phyloP scores from a whole-genome alignment of 768 basidiomycete species.

The Leccinum ochraceum region DNA sequence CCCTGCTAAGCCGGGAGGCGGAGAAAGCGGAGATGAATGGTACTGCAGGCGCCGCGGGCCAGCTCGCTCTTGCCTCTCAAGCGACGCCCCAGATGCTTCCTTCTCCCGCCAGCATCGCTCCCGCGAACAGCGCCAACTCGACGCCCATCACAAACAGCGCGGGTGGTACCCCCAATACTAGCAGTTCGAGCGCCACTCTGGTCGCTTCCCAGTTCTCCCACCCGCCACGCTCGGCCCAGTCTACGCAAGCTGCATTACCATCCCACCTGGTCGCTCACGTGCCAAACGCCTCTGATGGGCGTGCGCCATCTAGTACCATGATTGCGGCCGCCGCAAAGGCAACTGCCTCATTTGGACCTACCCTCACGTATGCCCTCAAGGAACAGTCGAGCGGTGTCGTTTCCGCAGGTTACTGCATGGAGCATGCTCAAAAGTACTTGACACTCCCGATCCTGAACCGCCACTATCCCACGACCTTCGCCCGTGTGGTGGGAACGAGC shows the following conservation, averaged over 20 bases:
- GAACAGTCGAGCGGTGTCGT: slow-evolving; percentile 40
- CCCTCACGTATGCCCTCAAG: slow-evolving; percentile 27
- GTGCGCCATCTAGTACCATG: slow-evolving; percentile 29
- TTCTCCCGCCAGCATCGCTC: slow-evolving; percentile 69
- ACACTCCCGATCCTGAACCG: slow-evolving; percentile 68
- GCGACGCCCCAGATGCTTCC: slow-evolving; percentile 75
- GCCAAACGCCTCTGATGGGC: slow-evolving; percentile 32
- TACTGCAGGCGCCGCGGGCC: slow-evolving; percentile 24
- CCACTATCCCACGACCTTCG: slow-evolving; percentile 75
- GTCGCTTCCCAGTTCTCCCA: slow-evolving; percentile 28
- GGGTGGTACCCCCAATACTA: slow-evolving; percentile 52
- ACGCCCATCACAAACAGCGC: slow-evolving; percentile 65
- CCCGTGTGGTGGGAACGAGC: slow-evolving; percentile 68
- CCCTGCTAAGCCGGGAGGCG: slow-evolving; percentile 34
- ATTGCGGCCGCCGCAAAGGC: slow-evolving; percentile 34
- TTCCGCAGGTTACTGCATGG: slow-evolving; percentile 44
- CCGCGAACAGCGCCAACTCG: slow-evolving; percentile 72
- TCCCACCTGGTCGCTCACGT: slow-evolving; percentile 23
- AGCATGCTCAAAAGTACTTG: slow-evolving; percentile 51
- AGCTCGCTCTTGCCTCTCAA: slow-evolving; percentile 33
- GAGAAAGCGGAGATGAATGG: slow-evolving; percentile 38
- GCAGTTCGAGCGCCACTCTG: slow-evolving; percentile 25
- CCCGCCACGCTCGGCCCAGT: slow-evolving; percentile 29
- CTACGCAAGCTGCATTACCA: slow-evolving; percentile 42
- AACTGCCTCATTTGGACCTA: slow-evolving; percentile 30